Conservation (phyloP, 2,329 filamentous ascomycete genomes). For the Blastomyces parvus region DNA sequence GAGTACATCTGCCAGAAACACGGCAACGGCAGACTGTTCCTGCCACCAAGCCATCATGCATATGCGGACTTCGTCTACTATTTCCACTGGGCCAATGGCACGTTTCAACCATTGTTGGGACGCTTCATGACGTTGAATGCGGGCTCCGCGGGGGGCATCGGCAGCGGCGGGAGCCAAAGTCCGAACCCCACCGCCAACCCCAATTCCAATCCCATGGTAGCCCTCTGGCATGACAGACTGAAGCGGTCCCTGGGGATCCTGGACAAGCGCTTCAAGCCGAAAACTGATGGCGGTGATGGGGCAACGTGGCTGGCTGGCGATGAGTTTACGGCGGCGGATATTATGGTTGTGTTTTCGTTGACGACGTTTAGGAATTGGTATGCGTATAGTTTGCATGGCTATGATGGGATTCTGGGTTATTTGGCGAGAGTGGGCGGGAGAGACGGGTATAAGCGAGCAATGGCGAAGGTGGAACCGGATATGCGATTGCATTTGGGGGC, state of each 20-base stretch:
- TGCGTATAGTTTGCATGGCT: conserved; percentile 31
- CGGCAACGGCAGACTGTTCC: conserved; percentile 41
- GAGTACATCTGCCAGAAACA: conserved; percentile 54
- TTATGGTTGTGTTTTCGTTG: conserved; percentile 53
- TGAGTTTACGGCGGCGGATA: conserved; percentile 55
- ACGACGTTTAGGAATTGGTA: conserved; percentile 49
- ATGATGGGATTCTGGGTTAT: conserved; percentile 40
- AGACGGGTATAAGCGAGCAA: conserved; percentile 41
- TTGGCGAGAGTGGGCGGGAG: conserved; percentile 38
- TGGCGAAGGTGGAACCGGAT: conserved; percentile 43
- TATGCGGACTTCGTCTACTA: conserved; percentile 57
- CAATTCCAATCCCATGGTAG: not conserved
- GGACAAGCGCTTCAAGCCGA: conserved; percentile 30
- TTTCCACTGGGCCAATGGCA: conserved; percentile 50
- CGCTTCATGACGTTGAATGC: conserved; percentile 22
- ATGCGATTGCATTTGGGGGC: conserved; percentile 29
- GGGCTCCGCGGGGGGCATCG: not conserved
- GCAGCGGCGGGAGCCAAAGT: not conserved
- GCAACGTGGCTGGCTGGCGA: conserved; percentile 51
- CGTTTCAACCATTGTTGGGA: conserved; percentile 33
- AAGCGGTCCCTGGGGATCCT: conserved; percentile 22
- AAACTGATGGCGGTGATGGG: conserved; percentile 42
- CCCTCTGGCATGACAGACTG: not conserved
- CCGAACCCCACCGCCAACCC: not conserved
- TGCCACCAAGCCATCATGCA: conserved; percentile 37